Evolutionary conservation across 257 asterid species (phyloP).

Genomic region (Rauvolfia tetraphylla): DNA sequence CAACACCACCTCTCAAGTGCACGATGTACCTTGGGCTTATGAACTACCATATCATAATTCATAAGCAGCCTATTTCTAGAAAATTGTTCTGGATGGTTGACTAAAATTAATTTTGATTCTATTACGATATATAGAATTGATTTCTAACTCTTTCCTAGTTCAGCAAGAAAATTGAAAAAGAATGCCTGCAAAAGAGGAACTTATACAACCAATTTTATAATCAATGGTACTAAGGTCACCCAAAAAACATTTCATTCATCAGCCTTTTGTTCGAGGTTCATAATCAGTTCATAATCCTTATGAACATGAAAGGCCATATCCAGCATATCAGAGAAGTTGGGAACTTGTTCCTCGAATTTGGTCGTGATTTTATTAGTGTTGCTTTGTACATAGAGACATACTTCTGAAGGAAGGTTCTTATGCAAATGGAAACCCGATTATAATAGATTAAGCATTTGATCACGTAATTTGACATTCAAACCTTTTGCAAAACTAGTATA

Average conservation of each 20-base stretch:
- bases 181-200: background rate
- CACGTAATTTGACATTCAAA: slow-evolving; percentile 1
- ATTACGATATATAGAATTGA: too few species aligned
- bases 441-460: background rate
- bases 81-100: background rate
- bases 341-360: background rate
- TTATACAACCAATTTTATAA: background rate
- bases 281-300: too few species aligned
- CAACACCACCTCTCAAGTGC: background rate
- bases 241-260: background rate
- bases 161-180: background rate
- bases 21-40: background rate
- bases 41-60: background rate
- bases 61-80: background rate
- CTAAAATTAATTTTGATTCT: too few species aligned
- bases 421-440: background rate
- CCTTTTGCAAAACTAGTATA: slow-evolving; percentile 6
- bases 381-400: background rate
- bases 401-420: background rate
- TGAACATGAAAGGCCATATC: background rate
- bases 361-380: background rate
- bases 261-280: background rate
- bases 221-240: background rate
- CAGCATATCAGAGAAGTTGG: background rate
- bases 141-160: background rate